Evolutionary conservation across 116 monocot genomes (phyloP), one percentile per base, ranked within the genome.

Genomic region (Posidonia oceanica): DNA sequence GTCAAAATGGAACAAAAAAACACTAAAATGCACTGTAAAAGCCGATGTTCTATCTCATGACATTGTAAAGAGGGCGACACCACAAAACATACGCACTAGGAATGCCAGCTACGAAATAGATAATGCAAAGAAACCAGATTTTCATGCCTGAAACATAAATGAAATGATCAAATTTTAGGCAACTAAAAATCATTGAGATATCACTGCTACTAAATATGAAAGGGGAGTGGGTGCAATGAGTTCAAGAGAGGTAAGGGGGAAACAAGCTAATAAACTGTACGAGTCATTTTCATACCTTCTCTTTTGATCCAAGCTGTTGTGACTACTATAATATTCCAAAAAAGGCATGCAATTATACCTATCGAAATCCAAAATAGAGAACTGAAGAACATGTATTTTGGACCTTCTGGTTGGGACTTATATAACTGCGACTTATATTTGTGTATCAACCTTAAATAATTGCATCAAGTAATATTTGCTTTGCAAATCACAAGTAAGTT

Each of bases 11-110:
- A 58, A 58, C 3, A 18, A 58, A 6, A 17, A 21, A 58, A 21
- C 14, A 58, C 6, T 6, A 18, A 21, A 58, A 58, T 4, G 16
- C 21, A 58, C 5, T n/a, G 7, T 20, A 58, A n/a, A 10, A 58
- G 2, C 3, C 1, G 17, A 5, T 58, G 17, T 6, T 21, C 48
- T 36, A 90, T 91, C 85, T 90, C 90, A 94, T 84, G 29, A 91
- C 91, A 39, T 75, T 83, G 75, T 94, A 94, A 18, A 94, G 75
- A 74, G 94, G 94, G 69, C 90, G 75, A 59, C 90, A 94, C 94
- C 94, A 94, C 56, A 94, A 80, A 41, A 90, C 78, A 76, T 86
- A 94, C 64, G 94, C 90, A 67, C 90, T 80, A 59, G 91, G 91
- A 41, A 58, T n/a, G 53, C 94, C 94, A 73, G 75, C 67, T 53